phyloP scores from a whole-genome alignment of 2,329 filamentous ascomycete genomes.

The Penicillium aurantiogriseum region DNA sequence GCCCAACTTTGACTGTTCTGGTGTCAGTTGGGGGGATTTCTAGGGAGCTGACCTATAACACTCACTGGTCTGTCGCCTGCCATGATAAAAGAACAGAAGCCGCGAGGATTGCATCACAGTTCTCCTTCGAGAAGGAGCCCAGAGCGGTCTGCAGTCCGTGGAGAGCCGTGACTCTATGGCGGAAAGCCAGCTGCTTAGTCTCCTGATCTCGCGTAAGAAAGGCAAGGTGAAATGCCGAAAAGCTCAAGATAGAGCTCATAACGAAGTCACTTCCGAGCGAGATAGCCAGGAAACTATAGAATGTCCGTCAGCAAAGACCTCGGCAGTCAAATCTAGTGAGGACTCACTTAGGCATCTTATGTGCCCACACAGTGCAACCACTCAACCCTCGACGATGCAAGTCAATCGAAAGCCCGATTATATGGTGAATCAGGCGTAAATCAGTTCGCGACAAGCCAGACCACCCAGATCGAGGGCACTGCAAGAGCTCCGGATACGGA shows the following conservation, averaged over 20 bases:
- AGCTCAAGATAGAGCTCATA: conserved; percentile 87
- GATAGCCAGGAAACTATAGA: conserved; percentile 71
- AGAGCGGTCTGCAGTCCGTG: conserved; percentile 88
- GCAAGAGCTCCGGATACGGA: conserved; percentile 76
- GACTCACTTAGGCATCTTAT: conserved; percentile 85
- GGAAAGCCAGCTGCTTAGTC: conserved; percentile 83
- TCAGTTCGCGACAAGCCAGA: conserved; percentile 73
- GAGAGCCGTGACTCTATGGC: conserved; percentile 81
- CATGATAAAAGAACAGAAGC: conserved; percentile 90
- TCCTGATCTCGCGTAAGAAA: conserved; percentile 83
- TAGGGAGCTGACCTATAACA: conserved; percentile 28
- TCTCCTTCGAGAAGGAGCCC: conserved; percentile 75
- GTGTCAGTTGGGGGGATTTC: conserved; percentile 21
- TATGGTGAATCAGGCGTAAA: conserved; percentile 84
- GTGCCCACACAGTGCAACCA: conserved; percentile 87
- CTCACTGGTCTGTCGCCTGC: conserved; percentile 95
- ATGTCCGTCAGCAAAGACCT: conserved; percentile 22
- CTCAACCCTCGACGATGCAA: conserved; percentile 74
- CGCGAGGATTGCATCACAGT: conserved; percentile 86
- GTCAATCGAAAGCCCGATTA: conserved; percentile 81
- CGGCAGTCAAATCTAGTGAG: conserved; percentile 10
- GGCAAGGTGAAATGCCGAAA: conserved; percentile 92
- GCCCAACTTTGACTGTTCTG: conserved; percentile 79
- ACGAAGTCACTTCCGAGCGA: conserved; percentile 81
- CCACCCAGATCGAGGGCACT: conserved; percentile 72